These are phyloP conservation scores for Leccinum longicurvipes DNA, from an alignment of 768 basidiomycete genomes.

Conservation along the genomic window DNA sequence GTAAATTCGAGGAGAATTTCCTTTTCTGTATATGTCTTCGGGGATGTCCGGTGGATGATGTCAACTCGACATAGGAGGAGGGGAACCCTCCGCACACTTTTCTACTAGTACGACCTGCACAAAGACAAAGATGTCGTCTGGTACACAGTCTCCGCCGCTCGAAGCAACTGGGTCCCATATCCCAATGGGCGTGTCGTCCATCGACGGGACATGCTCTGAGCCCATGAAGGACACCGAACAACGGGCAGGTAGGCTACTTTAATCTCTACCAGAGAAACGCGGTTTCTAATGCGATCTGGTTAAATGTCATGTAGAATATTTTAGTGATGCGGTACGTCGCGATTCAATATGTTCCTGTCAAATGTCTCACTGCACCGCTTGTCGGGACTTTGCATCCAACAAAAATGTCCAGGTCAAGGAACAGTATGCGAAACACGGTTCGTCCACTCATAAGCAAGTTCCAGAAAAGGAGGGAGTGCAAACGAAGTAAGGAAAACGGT, in stretches of 20 bases:
- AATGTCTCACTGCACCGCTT: no score
- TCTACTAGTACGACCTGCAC: not conserved
- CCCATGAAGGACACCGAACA: conserved; percentile 42
- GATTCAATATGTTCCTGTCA: not conserved
- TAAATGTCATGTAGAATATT: conserved; percentile 21
- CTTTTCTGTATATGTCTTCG: conserved; percentile 19
- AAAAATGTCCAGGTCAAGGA: conserved; percentile 16
- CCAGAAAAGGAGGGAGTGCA: conserved; percentile 9
- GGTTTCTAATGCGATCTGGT: not conserved
- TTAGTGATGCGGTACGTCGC: conserved; percentile 27
- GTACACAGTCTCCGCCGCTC: conserved; percentile 56
- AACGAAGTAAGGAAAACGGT: not conserved
- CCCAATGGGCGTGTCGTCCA: conserved; percentile 49
- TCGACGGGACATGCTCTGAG: conserved; percentile 34
- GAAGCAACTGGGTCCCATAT: conserved; percentile 45
- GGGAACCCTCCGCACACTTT: no score
- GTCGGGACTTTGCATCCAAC: not conserved
- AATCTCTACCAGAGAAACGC: not conserved
- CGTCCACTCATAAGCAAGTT: conserved; percentile 6
- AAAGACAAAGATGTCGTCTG: conserved; percentile 24
- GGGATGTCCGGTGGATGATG: conserved; percentile 25
- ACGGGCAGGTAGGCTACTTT: conserved; percentile 39
- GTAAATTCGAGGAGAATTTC: conserved; percentile 4
- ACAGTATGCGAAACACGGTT: conserved; percentile 10
- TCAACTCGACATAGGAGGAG: conserved; percentile 13